Percentiles rank a stretch among this genome's conserved stretches.
phyloP scores from a whole-genome alignment of 352 stramenopile species.

The Phytophthora foliorum region DNA sequence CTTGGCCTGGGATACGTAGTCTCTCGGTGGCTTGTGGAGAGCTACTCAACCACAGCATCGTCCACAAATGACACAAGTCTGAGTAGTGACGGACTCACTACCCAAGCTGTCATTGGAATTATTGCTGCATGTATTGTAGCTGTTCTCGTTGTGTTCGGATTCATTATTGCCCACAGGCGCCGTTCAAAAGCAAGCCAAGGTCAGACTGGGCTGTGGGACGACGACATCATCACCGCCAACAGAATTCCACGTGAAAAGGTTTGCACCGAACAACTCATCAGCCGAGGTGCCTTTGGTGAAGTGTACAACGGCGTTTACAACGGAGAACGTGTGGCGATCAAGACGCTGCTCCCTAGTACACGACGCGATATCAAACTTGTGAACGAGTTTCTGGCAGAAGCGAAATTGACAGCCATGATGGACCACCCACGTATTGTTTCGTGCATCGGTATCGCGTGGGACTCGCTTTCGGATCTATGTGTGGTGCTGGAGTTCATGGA shows the following conservation, averaged over 20 bases:
- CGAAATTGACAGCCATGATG: constrained; percentile 8
- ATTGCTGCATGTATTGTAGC: background rate
- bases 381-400: constrained; percentile 19
- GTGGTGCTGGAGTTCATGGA: constrained; percentile 21
- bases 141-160: background rate
- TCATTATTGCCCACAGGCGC: background rate
- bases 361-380: constrained; percentile 13
- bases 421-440: constrained; percentile 12
- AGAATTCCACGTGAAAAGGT: constrained; percentile 20
- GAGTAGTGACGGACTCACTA: too few species aligned
- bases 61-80: too few species aligned
- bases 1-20: too few species aligned
- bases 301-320: constrained; percentile 14
- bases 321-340: constrained; percentile 4
- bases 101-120: background rate
- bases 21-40: background rate
- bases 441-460: constrained; percentile 7
- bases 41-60: background rate
- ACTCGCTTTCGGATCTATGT: constrained; percentile 20
- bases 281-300: constrained; percentile 20
- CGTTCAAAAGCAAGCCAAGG: constrained; percentile 3
- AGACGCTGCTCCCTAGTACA: constrained; percentile 19
- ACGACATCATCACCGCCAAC: constrained; percentile 23
- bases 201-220: constrained; percentile 18
- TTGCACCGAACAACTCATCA: background rate